Conservation (phyloP, 768 basidiomycete genomes). For the Boletus reticuloceps region DNA sequence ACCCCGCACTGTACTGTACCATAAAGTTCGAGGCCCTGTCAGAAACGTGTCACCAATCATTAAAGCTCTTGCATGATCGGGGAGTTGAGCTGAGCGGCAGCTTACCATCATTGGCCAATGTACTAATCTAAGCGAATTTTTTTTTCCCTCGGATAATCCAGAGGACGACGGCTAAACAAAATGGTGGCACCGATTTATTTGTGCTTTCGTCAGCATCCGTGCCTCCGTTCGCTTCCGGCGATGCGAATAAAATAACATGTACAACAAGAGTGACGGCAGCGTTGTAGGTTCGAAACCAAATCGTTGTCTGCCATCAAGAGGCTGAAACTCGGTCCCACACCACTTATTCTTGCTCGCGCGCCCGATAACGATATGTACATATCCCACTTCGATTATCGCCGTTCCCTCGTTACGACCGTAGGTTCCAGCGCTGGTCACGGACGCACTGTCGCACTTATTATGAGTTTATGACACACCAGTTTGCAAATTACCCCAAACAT, state of each 20-base stretch:
- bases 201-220: not conserved
- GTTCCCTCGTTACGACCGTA: conserved; percentile 11
- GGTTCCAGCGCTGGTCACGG: not conserved
- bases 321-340: conserved; percentile 17
- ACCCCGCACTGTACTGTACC: not conserved
- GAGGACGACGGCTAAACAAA: not conserved
- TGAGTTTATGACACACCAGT: not conserved
- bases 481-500: conserved; percentile 20
- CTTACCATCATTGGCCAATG: not conserved
- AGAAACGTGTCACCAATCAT: not conserved
- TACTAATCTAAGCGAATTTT: not conserved
- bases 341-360: not conserved
- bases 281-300: conserved; percentile 19
- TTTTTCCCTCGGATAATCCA: not conserved
- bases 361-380: conserved; percentile 12
- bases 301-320: not conserved
- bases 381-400: not conserved
- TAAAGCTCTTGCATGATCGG: not conserved
- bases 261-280: not conserved
- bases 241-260: conserved; percentile 8
- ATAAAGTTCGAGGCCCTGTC: conserved; percentile 5
- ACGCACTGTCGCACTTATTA: not conserved
- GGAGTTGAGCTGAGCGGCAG: conserved; percentile 4
- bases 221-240: conserved; percentile 24
- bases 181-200: not conserved